Evolutionary conservation across 2,329 filamentous ascomycete genomes (phyloP), one percentile per base, ranked within the genome.

Genomic region (Fusarium agapanthi): DNA sequence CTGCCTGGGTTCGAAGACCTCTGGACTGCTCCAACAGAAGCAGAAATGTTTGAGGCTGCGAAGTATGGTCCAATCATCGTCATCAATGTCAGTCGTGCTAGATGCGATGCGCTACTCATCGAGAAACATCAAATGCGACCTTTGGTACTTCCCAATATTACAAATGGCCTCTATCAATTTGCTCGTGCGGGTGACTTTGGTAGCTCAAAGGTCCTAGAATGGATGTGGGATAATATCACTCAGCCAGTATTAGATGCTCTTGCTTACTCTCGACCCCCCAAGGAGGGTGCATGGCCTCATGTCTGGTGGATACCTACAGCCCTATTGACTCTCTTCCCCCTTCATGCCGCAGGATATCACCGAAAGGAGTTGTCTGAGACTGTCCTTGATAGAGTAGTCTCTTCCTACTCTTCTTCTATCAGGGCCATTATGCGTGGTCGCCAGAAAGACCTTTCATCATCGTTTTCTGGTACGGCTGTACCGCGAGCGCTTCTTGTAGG

Each of bases 401-500:
- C 30, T 20, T 35, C n/a, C 2, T 51, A 22, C 7, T 20, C 32
- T 15, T 51, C 32, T 1, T 51, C 48, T 3, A 35, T 35, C 3
- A 35, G 48, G 32, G 48, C 16, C 3, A 35, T 34, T 0, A 26
- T 35, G 0, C 32, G 48, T 1, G 18, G 48, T 12, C 18, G 13
- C 3, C 30, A 51, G 4, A 20, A 35, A 4, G 13, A 22, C 1
- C 32, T 22, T 20, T 11, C 22, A 10, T 14, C 47, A 15, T 51
- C 12, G 9, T n/a, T 20, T 6, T 35, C n/a, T 22, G 15, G 2
- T 7, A 12, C 2, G 2, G 4, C 8, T 20, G 0, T 15, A 20
- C n/a, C 47, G 8, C 30, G 47, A 6, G 47, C 47, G 0, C 11
- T 51, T 12, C 32, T 51, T 26, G n/a, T 35, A 8, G 32, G 48